phyloP scores from a whole-genome alignment of 2,329 filamentous ascomycete species.

The Anisogramma anomala region DNA sequence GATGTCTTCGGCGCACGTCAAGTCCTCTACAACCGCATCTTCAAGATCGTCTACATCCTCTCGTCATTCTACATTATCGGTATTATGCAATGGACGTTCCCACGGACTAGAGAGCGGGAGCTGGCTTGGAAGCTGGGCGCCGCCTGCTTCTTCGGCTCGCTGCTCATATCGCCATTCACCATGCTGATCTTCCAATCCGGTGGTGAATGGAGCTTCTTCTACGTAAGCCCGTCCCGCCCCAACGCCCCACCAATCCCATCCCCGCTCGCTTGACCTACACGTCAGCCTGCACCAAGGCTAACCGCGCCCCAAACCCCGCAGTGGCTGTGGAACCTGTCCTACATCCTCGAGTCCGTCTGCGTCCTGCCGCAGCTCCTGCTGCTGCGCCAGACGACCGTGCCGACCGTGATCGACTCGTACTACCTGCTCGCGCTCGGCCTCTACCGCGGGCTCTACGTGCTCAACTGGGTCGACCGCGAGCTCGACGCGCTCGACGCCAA shows the following conservation, averaged over 20 bases:
- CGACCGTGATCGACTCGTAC: constrained; percentile 93
- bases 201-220: constrained; percentile 34
- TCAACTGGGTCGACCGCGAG: constrained; percentile 76
- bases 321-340: constrained; percentile 78
- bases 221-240: constrained; percentile 28
- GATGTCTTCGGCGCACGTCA: constrained; percentile 54
- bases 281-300: too few species aligned
- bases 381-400: constrained; percentile 86
- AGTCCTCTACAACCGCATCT: constrained; percentile 58
- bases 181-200: constrained; percentile 53
- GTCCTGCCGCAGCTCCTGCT: constrained; percentile 85
- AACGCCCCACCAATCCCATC: neutral
- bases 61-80: constrained; percentile 78
- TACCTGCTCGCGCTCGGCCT: constrained; percentile 80
- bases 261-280: constrained; percentile 13
- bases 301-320: too few species aligned
- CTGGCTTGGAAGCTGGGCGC: constrained; percentile 86
- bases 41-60: constrained; percentile 82
- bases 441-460: constrained; percentile 78
- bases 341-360: constrained; percentile 83
- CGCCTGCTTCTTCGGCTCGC: constrained; percentile 52
- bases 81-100: constrained; percentile 76
- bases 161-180: constrained; percentile 59
- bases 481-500: constrained; percentile 45
- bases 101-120: constrained; percentile 80